Evolutionary conservation across 1,284 basidiomycete genomes (phyloP).

Genomic region (Ceraceosorus bombacis): DNA sequence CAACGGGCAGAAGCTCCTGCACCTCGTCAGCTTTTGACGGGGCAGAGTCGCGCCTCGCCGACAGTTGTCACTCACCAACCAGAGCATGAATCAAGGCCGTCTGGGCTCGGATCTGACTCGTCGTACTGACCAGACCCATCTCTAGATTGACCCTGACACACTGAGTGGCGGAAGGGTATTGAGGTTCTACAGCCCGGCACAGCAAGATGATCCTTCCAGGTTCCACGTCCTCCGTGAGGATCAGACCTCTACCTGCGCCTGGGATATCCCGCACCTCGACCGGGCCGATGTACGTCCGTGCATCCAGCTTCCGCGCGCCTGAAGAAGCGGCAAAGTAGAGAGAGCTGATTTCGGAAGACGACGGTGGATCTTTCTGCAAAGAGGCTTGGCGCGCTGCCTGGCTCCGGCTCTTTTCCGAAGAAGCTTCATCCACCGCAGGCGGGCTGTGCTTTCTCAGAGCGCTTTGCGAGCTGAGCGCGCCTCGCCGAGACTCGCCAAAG

Average conservation of each 20-base stretch:
- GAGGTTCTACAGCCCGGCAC: conserved; percentile 34
- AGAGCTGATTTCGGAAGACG: conserved; percentile 1
- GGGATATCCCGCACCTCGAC: conserved; percentile 35
- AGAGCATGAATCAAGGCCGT: conserved; percentile 41
- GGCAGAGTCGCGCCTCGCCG: too few relatives aligned
- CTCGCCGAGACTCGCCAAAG: background rate
- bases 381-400: conserved; percentile 1
- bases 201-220: conserved; percentile 28
- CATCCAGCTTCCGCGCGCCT: conserved; percentile 28
- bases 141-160: conserved; percentile 34
- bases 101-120: conserved; percentile 44
- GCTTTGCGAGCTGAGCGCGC: background rate
- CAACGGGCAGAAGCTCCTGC: background rate
- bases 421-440: background rate
- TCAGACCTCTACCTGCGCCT: conserved; percentile 38
- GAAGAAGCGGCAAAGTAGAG: conserved; percentile 24
- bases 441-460: background rate
- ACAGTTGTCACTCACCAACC: conserved; percentile 8
- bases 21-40: background rate
- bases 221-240: conserved; percentile 14
- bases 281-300: conserved; percentile 35
- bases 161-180: conserved; percentile 31
- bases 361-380: background rate
- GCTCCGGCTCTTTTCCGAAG: background rate
- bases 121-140: conserved; percentile 40